Conservation (phyloP, 768 basidiomycete species). For the Lactarius hengduanensis region DNA sequence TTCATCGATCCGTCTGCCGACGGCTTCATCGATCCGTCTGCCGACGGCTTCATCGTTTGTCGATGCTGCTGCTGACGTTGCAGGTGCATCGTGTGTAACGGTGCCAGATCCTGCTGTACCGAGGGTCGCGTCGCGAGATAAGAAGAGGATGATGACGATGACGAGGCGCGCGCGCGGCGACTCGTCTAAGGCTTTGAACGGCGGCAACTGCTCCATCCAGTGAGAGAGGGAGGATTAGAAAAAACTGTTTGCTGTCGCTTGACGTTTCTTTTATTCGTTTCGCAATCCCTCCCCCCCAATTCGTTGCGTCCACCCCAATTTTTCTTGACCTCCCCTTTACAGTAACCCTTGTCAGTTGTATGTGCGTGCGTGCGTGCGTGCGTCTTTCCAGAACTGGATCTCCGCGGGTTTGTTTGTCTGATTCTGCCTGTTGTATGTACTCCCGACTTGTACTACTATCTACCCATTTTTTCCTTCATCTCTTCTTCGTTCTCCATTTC, state of each 20-base stretch:
- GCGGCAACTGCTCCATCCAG: constrained; percentile 21
- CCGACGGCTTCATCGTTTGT: neutral
- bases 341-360: neutral
- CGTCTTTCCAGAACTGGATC: neutral
- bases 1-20: no score
- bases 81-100: neutral
- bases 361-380: neutral
- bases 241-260: neutral
- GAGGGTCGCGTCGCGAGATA: neutral
- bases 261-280: neutral
- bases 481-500: neutral
- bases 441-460: neutral
- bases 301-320: neutral
- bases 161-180: constrained; percentile 22
- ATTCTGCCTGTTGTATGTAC: neutral
- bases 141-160: constrained; percentile 7
- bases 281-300: neutral
- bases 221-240: neutral
- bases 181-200: constrained; percentile 8
- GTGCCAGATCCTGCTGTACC: neutral
- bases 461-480: neutral
- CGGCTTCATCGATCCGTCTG: neutral
- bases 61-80: neutral
- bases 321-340: neutral
- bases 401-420: neutral